Evolutionary conservation across 1,139 yeast species (phyloP), one percentile per base, ranked within the genome.

Genomic region (Sugiyamaella neomexicana): DNA sequence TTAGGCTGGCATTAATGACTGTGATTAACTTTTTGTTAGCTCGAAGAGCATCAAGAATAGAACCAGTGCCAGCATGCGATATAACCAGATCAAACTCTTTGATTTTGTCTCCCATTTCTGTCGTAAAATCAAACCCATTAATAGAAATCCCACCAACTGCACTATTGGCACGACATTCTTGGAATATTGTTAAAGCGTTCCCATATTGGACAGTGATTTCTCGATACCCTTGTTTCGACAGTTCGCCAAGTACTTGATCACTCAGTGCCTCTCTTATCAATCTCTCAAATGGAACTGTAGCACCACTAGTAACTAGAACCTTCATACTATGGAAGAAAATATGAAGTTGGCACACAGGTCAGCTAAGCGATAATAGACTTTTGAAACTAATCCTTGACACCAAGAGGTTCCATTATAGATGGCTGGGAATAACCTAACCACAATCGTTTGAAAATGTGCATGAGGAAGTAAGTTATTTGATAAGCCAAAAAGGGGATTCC

Each of bases 51-150:
- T 93, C 99, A 17, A 93, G 70, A 8, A 93, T 87, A 0, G 97
- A 87, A 1, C 99, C 99, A 0, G 98, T 89, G 20, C 77, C 98
- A 0, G 96, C 97, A 68, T 93, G 98, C 1, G 96, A 84, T 10
- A 93, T 77, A 6, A 91, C 86, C 44, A 88, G 63, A 53, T 82
- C 82, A 0, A 80, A 57, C 7, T 60, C 49, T 46, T 68, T 65
- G 63, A 85, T 66, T 60, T 73, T 67, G 1, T 69, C 60, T 4
- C 80, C 73, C 65, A 82, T 83, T 0, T 81, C 77, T 32, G 62
- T 52, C 4, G 66, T 59, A 46, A 72, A 68, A 29, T 55, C 65
- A 52, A 72, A 73, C 9, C 74, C 74, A 7, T 57, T 41, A 12
- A 72, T 82, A 23, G 68, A 66, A 8, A 81, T 62, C 2, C 62